phyloP scores from a whole-genome alignment of 208 protist genomes.

The Crithidia brevicula region DNA sequence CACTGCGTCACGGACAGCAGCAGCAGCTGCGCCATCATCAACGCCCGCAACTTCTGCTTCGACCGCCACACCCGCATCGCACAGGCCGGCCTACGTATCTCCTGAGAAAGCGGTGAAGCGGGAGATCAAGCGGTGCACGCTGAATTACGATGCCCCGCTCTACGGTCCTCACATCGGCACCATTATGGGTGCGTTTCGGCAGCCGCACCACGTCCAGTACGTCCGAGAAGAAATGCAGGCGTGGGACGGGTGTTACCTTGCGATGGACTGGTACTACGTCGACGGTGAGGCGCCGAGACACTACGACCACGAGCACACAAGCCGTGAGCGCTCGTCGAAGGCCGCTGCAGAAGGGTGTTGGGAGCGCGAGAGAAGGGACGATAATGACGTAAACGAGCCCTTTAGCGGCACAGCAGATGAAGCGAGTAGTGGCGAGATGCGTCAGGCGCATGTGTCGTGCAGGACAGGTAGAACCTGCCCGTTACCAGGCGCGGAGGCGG shows the following conservation, averaged over 20 bases:
- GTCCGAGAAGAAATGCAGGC: slow-evolving; percentile 38
- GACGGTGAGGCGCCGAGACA: slow-evolving; percentile 25
- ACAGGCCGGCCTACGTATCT: neutral
- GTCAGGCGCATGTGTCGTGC: no score
- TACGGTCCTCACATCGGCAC: slow-evolving; percentile 62
- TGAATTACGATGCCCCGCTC: slow-evolving; percentile 46
- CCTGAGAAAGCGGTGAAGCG: neutral
- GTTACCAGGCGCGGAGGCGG: no score
- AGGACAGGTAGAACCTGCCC: no score
- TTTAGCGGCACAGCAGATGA: no score
- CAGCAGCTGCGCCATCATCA: neutral
- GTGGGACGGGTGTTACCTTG: slow-evolving; percentile 48
- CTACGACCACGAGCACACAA: slow-evolving; percentile 14
- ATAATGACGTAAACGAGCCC: neutral
- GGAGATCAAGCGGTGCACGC: slow-evolving; percentile 25
- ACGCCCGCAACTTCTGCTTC: neutral
- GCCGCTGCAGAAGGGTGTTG: neutral
- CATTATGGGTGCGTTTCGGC: slow-evolving; percentile 49
- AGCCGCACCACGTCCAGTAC: slow-evolving; percentile 24
- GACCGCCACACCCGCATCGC: neutral
- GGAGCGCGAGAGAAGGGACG: no score
- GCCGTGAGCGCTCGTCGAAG: slow-evolving; percentile 1
- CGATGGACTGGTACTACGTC: slow-evolving; percentile 43
- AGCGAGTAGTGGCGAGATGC: no score
- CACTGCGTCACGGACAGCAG: neutral